Evolutionary conservation across 169 alveolate genomes (phyloP).

Genomic region (Plasmodium fragile): DNA sequence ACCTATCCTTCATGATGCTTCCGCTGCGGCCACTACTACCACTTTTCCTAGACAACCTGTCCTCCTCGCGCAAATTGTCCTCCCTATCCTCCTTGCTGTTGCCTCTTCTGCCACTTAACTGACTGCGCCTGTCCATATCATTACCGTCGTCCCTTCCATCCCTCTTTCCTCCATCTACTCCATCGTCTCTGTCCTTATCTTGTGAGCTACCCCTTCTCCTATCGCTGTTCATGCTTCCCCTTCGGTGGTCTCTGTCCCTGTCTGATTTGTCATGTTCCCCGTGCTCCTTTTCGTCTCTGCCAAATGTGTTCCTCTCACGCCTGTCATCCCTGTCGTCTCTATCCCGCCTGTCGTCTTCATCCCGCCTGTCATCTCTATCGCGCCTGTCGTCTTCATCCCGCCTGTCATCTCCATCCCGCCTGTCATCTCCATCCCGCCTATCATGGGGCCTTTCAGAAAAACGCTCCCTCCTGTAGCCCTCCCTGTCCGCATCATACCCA

Average conservation of each 20-base stretch:
- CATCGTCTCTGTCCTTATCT: background rate
- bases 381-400: background rate
- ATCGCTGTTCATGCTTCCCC: background rate
- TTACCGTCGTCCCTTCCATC: background rate
- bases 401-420: background rate
- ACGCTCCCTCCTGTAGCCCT: background rate
- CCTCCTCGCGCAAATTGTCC: background rate
- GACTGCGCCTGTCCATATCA: background rate
- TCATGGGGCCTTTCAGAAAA: background rate
- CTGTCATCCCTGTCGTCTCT: background rate
- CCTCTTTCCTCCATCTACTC: background rate
- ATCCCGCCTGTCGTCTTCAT: background rate
- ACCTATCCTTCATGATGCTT: background rate
- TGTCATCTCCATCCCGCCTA: background rate
- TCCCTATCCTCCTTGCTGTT: background rate
- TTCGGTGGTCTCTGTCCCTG: background rate
- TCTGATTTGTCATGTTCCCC: background rate
- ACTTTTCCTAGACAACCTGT: background rate
- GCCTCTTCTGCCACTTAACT: conserved; percentile 3
- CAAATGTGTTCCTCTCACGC: background rate
- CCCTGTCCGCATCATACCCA: background rate
- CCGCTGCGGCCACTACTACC: background rate
- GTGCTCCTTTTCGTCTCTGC: background rate
- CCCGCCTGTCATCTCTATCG: background rate
- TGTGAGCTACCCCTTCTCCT: background rate